Evolutionary conservation across 345 rosid species (phyloP).

Genomic region (Brassica incana): DNA sequence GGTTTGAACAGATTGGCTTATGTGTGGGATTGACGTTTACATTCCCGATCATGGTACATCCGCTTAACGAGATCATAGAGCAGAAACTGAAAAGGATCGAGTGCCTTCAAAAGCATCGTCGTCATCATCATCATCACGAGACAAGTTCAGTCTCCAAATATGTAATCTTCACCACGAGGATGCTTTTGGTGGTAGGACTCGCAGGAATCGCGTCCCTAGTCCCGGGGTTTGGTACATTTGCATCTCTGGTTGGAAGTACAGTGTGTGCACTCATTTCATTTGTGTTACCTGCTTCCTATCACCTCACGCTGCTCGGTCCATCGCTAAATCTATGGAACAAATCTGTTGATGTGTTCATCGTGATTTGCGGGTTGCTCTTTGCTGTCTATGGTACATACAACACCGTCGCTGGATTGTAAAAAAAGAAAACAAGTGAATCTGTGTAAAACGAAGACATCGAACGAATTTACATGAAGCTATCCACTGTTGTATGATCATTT

Average conservation of each 20-base stretch:
- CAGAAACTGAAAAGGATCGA: constrained; percentile 52
- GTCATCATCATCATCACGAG: constrained; percentile 20
- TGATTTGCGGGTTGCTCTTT: constrained; percentile 66
- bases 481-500: constrained; percentile 19
- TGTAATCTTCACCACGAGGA: constrained; percentile 49
- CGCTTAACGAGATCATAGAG: constrained; percentile 79
- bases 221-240: constrained; percentile 76
- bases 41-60: constrained; percentile 86
- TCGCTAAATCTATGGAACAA: constrained; percentile 60
- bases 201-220: constrained; percentile 64
- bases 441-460: not conserved
- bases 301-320: constrained; percentile 67
- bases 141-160: constrained; percentile 42
- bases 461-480: not conserved
- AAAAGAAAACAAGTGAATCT: not conserved
- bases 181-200: constrained; percentile 55
- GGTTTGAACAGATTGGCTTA: constrained; percentile 66
- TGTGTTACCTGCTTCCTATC: constrained; percentile 78
- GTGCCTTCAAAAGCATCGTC: constrained; percentile 48
- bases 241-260: constrained; percentile 77
- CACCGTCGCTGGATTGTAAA: constrained; percentile 51
- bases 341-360: constrained; percentile 55
- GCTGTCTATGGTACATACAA: constrained; percentile 75
- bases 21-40: constrained; percentile 85
- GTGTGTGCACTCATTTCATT: constrained; percentile 77